Conservation (phyloP, 805 yeast species). For the Danielia oregonensis region DNA sequence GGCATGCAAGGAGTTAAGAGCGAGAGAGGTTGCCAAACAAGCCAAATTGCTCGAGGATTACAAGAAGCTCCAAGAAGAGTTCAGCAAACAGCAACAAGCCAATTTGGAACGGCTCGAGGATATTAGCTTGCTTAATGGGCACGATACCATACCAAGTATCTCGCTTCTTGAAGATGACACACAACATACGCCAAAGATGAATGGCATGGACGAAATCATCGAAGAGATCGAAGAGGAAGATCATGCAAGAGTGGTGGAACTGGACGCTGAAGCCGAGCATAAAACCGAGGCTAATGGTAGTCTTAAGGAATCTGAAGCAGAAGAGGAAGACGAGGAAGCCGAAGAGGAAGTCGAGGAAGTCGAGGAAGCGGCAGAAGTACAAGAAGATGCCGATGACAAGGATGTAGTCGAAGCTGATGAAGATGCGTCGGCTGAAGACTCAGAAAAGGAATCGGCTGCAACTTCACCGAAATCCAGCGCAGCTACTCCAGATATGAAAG, state of each 20-base stretch:
- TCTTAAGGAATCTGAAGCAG: not conserved
- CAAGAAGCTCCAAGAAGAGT: constrained; percentile 24
- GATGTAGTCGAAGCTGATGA: not conserved
- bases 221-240: constrained; percentile 2
- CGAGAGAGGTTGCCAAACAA: constrained; percentile 59
- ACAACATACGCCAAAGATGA: not conserved
- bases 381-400: not conserved
- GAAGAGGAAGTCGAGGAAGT: not conserved
- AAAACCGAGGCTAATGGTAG: not conserved
- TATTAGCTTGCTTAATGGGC: constrained; percentile 1
- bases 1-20: constrained; percentile 71
- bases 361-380: not conserved
- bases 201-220: constrained; percentile 1
- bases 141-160: not conserved
- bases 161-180: not conserved
- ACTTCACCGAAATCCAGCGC: not conserved
- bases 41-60: constrained; percentile 38
- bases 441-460: not conserved
- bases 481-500: not conserved
- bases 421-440: not conserved
- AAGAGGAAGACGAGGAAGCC: not conserved
- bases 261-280: not conserved
- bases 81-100: constrained; percentile 14
- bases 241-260: constrained; percentile 1
- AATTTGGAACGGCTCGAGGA: constrained; percentile 3